phyloP scores from a whole-genome alignment of 2,329 filamentous ascomycete genomes.

The Talaromyces sp. region DNA sequence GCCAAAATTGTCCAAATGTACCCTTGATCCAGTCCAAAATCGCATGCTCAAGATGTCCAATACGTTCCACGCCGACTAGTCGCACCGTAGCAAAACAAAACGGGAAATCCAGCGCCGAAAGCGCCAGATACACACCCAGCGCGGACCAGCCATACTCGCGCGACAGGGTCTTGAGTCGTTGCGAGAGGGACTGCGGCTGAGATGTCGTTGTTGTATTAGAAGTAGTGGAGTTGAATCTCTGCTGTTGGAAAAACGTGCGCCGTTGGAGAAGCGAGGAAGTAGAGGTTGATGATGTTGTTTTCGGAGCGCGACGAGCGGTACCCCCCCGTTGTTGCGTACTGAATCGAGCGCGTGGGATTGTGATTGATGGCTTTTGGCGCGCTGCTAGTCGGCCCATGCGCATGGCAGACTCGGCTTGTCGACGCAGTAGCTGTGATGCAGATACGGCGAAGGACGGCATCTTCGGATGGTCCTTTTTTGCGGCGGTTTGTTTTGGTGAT shows the following conservation, averaged over 20 bases:
- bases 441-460: conserved; percentile 4
- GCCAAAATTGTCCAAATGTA: neutral
- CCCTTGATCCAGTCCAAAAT: conserved; percentile 33
- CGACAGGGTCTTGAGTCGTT: conserved; percentile 73
- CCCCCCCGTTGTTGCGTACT: neutral
- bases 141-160: conserved; percentile 93
- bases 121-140: conserved; percentile 77
- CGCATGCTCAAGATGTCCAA: conserved; percentile 55
- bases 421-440: conserved; percentile 6
- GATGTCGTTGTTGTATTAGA: neutral
- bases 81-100: conserved; percentile 89
- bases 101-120: conserved; percentile 86
- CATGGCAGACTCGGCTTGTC: conserved; percentile 4
- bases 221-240: conserved; percentile 7
- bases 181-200: conserved; percentile 53
- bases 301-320: neutral
- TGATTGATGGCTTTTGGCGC: neutral
- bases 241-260: neutral
- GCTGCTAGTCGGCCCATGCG: neutral
- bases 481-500: neutral
- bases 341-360: neutral
- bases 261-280: neutral
- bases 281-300: neutral
- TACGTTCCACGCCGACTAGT: conserved; percentile 74
- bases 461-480: neutral